A percentile compares a stretch with the other conserved stretches of the same genome.
phyloP scores from a whole-genome alignment of 331 rosid species.

The Rosa hybrid region DNA sequence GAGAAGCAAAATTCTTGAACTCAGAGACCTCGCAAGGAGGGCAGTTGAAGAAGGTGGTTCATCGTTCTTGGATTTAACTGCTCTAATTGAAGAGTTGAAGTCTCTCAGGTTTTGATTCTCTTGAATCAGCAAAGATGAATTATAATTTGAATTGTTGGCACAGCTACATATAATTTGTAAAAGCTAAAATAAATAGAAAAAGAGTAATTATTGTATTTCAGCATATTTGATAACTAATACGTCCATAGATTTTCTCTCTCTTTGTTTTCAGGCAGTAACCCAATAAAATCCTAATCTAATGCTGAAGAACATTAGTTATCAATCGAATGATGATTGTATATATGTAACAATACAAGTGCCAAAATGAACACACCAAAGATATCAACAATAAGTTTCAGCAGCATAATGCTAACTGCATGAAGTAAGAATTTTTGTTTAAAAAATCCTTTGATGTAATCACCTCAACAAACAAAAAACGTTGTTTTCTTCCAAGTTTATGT shows the following conservation, averaged over 20 bases:
- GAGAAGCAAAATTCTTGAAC: conserved; percentile 27
- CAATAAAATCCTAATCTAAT: too few species aligned
- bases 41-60: conserved; percentile 39
- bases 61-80: conserved; percentile 27
- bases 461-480: background rate
- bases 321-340: background rate
- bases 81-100: conserved; percentile 31
- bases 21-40: conserved; percentile 26
- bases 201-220: too few species aligned
- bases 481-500: too few species aligned
- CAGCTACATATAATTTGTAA: too few species aligned
- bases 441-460: background rate
- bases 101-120: background rate
- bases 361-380: background rate
- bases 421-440: background rate
- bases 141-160: too few species aligned
- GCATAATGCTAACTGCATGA: background rate
- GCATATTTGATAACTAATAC: too few species aligned
- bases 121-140: too few species aligned
- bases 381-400: too few species aligned
- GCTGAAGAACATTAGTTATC: background rate
- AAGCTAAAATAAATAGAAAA: too few species aligned
- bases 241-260: too few species aligned
- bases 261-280: too few species aligned
- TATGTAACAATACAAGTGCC: background rate